Evolutionary conservation across 805 yeast genomes (phyloP).

Genomic region (Kodamaea fukazawae): DNA sequence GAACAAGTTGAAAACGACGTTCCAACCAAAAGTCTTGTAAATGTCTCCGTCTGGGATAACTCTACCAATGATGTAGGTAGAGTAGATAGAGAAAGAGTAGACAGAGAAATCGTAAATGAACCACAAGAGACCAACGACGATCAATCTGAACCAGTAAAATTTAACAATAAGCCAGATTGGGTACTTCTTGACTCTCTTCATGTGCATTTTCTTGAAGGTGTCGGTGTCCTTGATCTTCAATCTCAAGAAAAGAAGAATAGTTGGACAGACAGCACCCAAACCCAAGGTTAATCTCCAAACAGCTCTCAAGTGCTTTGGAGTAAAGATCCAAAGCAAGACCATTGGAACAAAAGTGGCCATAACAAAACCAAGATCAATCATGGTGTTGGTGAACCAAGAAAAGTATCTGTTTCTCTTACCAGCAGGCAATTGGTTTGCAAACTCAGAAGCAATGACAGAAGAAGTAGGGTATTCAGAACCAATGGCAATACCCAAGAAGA

Average conservation of each 20-base stretch:
- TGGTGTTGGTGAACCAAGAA: slow-evolving; percentile 81
- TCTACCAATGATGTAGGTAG: slow-evolving; percentile 61
- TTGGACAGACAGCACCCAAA: slow-evolving; percentile 85
- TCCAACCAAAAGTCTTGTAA: slow-evolving; percentile 86
- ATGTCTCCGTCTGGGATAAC: slow-evolving; percentile 61
- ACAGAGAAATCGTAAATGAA: slow-evolving; percentile 85
- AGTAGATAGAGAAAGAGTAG: slow-evolving; percentile 85
- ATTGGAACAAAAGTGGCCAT: slow-evolving; percentile 80
- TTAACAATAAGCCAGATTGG: slow-evolving; percentile 72
- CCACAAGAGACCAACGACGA: slow-evolving; percentile 77
- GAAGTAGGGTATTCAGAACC: slow-evolving; percentile 97
- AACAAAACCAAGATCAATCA: slow-evolving; percentile 88
- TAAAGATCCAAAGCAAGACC: slow-evolving; percentile 81
- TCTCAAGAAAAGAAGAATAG: slow-evolving; percentile 74
- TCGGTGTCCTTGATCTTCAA: slow-evolving; percentile 71
- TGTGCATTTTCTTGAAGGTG: slow-evolving; percentile 64
- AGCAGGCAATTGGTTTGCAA: slow-evolving; percentile 71
- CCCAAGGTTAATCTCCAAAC: slow-evolving; percentile 94
- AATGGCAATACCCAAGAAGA: slow-evolving; percentile 85
- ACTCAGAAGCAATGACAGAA: slow-evolving; percentile 91
- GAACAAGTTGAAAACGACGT: slow-evolving; percentile 80
- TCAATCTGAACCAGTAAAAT: slow-evolving; percentile 80
- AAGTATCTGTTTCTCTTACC: slow-evolving; percentile 88
- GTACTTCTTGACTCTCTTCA: slow-evolving; percentile 52
- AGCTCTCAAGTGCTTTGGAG: slow-evolving; percentile 63